A percentile compares a stretch with the other conserved stretches of the same genome.
Evolutionary conservation across 305 asterid species (phyloP).

Genomic region (Fraxinus sp.): DNA sequence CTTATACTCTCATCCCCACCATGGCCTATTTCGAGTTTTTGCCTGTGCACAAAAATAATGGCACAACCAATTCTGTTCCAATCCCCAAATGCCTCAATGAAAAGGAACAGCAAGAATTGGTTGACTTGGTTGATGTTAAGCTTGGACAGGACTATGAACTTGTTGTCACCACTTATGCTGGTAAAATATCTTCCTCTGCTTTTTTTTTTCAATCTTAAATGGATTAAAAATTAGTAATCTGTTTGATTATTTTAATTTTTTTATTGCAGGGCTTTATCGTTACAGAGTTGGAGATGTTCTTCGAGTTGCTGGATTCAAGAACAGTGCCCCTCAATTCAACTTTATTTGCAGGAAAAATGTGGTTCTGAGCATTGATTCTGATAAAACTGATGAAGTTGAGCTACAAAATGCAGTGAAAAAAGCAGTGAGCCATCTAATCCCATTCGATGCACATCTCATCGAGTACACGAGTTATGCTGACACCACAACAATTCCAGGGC

Average conservation of each 20-base stretch:
- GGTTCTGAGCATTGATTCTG: not conserved
- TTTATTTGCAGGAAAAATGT: not conserved
- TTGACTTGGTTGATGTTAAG: slow-evolving; percentile 26
- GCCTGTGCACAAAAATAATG: not conserved
- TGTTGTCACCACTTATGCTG: slow-evolving; percentile 18
- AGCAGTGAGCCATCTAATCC: slow-evolving; percentile 9
- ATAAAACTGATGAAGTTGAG: not conserved
- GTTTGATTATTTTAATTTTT: not conserved
- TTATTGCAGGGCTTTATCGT: not conserved
- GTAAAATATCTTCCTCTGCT: slow-evolving; percentile 7
- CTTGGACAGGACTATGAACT: not conserved
- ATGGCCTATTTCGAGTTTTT: not conserved
- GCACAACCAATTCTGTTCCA: not conserved
- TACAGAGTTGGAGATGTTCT: not conserved
- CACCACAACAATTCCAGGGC: slow-evolving; percentile 26
- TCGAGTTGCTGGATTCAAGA: not conserved
- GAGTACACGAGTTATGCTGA: slow-evolving; percentile 34
- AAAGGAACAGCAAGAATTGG: not conserved
- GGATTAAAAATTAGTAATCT: not conserved
- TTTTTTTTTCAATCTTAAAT: not conserved
- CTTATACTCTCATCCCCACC: not conserved
- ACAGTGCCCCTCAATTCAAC: not conserved
- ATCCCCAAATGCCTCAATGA: not conserved
- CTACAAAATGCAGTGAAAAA: not conserved
- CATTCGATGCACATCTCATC: slow-evolving; percentile 8